These are phyloP conservation scores for Miscanthus sacchariflorus DNA, from an alignment of 202 grass and related monocot genomes.

Conservation along the genomic window DNA sequence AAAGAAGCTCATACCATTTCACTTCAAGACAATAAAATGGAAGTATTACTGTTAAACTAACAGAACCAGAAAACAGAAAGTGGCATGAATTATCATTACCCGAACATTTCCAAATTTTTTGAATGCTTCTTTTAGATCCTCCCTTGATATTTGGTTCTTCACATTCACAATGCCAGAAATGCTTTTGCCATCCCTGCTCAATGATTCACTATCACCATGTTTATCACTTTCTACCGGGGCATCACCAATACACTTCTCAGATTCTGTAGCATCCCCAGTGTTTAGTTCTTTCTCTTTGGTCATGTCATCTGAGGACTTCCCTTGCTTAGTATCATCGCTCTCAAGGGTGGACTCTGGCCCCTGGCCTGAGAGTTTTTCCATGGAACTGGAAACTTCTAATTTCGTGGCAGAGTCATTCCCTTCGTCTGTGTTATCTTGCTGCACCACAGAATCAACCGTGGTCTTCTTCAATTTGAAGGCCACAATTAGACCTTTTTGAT, in stretches of 20 bases:
- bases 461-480: constrained; percentile 77
- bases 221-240: constrained; percentile 25
- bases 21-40: background rate
- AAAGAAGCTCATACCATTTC: background rate
- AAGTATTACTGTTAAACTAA: background rate
- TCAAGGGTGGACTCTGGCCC: constrained; percentile 27
- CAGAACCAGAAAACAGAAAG: constrained; percentile 23
- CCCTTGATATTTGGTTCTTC: constrained; percentile 58
- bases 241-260: constrained; percentile 17
- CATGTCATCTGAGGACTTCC: constrained; percentile 41
- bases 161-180: constrained; percentile 42
- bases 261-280: constrained; percentile 27
- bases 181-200: constrained; percentile 2
- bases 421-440: constrained; percentile 45
- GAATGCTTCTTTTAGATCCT: constrained; percentile 69
- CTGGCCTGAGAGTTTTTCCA: constrained; percentile 25
- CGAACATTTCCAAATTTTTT: constrained; percentile 75
- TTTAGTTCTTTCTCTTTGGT: constrained; percentile 45
- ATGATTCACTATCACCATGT: constrained; percentile 20
- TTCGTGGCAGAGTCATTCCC: constrained; percentile 27
- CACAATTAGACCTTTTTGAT: constrained; percentile 77
- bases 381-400: constrained; percentile 26
- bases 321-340: constrained; percentile 34
- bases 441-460: constrained; percentile 2
- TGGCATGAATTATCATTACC: constrained; percentile 52